Conservation (phyloP, 768 basidiomycete genomes). For the Tylopilus cervinicoccineus region DNA sequence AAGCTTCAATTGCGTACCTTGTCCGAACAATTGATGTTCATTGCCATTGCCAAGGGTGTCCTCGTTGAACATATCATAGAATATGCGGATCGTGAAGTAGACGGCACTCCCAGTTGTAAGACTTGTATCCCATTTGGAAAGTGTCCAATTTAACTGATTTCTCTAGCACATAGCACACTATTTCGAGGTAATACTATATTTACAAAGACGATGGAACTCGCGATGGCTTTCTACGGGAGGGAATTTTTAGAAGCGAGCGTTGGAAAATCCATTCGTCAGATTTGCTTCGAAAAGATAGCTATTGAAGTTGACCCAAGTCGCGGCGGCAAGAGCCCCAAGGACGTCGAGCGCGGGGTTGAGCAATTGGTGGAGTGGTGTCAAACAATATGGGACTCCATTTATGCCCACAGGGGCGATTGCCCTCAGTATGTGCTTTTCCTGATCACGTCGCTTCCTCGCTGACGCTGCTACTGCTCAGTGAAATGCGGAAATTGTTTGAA, state of each 20-base stretch:
- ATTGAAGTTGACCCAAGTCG: conserved; percentile 82
- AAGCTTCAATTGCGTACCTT: conserved; percentile 63
- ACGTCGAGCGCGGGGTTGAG: conserved; percentile 64
- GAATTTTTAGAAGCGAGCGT: conserved; percentile 78
- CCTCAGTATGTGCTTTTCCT: conserved; percentile 53
- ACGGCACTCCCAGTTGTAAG: conserved; percentile 62
- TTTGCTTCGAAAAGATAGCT: conserved; percentile 68
- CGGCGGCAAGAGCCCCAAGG: conserved; percentile 55
- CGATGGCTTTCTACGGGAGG: conserved; percentile 80
- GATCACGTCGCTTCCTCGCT: conserved; percentile 2
- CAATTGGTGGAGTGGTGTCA: conserved; percentile 73
- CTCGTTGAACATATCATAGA: conserved; percentile 68
- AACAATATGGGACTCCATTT: conserved; percentile 80
- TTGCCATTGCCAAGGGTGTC: conserved; percentile 64
- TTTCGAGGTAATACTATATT: conserved; percentile 66
- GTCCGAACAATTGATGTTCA: conserved; percentile 57
- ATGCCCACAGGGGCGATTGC: conserved; percentile 66
- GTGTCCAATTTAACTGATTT: neutral
- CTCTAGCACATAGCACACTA: conserved; percentile 68
- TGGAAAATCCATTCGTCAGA: conserved; percentile 60
- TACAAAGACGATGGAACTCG: conserved; percentile 73
- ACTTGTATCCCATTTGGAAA: conserved; percentile 1
- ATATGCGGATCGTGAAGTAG: conserved; percentile 67
- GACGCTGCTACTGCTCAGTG: conserved; percentile 39
- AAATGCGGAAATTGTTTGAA: conserved; percentile 66